Percentiles rank a stretch among this genome's conserved stretches.
Evolutionary conservation across 2,329 filamentous ascomycete species (phyloP).

Genomic region (Hypoxylon sp.): DNA sequence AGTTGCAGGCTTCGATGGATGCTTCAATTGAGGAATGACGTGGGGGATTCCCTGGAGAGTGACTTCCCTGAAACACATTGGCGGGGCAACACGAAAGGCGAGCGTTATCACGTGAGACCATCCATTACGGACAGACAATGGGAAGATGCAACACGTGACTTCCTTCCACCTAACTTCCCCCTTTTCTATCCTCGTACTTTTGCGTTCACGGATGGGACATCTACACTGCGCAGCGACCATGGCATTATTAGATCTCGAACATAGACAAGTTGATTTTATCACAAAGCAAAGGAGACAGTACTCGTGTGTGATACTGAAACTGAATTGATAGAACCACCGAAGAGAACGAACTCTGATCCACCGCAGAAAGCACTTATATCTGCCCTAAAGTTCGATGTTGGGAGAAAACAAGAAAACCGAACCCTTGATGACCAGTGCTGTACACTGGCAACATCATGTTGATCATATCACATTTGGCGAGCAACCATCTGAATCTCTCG

Average conservation of each 20-base stretch:
- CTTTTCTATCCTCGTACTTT: background rate
- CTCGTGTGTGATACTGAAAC: background rate
- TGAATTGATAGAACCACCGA: background rate
- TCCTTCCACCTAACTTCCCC: background rate
- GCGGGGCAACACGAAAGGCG: conserved; percentile 66
- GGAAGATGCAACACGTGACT: background rate
- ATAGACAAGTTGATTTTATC: background rate
- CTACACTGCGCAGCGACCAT: background rate
- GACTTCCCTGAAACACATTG: conserved; percentile 52
- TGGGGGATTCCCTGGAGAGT: conserved; percentile 39
- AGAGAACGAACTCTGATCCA: background rate
- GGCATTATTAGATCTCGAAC: background rate
- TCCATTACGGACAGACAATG: background rate
- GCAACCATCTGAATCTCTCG: no score
- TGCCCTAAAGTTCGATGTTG: no score
- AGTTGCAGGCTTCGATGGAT: background rate
- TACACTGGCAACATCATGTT: no score
- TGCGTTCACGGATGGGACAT: background rate
- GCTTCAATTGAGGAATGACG: conserved; percentile 44
- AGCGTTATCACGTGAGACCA: conserved; percentile 62
- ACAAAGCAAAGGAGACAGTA: background rate
- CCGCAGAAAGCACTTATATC: no score
- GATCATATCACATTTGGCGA: no score
- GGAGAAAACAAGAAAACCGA: no score
- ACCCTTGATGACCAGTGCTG: no score